Conservation (phyloP, 768 basidiomycete genomes). For the Phanerochaete sordida region DNA sequence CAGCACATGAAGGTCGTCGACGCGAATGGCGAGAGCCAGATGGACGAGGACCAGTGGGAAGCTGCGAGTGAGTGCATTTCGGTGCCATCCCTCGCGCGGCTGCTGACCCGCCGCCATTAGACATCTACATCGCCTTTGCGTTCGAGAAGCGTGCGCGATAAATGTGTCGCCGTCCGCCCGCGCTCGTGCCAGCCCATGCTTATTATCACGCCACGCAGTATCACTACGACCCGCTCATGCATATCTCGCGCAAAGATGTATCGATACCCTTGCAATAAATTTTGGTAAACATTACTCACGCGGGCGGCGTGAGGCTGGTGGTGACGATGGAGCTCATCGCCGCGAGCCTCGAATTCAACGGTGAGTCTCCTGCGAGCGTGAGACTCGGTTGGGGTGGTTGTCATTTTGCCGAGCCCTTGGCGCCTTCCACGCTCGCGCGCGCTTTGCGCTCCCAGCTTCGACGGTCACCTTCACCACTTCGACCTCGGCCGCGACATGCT, state of each 20-base stretch:
- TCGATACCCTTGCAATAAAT: conserved; percentile 5
- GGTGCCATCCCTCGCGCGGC: background rate
- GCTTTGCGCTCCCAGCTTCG: too few relatives aligned
- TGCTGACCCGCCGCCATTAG: conserved; percentile 44
- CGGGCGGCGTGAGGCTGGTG: too few relatives aligned
- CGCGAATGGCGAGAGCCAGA: conserved; percentile 78
- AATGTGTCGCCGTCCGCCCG: background rate
- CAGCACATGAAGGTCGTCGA: conserved; percentile 92
- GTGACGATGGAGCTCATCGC: too few relatives aligned
- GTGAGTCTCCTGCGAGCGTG: too few relatives aligned
- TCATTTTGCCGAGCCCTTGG: too few relatives aligned
- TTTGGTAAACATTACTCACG: too few relatives aligned
- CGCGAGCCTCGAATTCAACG: too few relatives aligned
- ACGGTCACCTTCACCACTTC: too few relatives aligned
- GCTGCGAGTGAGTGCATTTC: conserved; percentile 77
- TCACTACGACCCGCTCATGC: background rate
- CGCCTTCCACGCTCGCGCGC: too few relatives aligned
- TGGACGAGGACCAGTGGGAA: conserved; percentile 97
- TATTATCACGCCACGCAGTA: background rate
- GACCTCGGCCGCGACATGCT: too few relatives aligned
- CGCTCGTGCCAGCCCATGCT: background rate
- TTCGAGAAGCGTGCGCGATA: conserved; percentile 57
- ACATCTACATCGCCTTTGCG: conserved; percentile 92
- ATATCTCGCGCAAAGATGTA: background rate
- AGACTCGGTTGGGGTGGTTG: too few relatives aligned